A percentile compares a stretch with the other conserved stretches of the same genome.
These are phyloP conservation scores for Tricholomella constricta DNA, from an alignment of 768 basidiomycete species.

Conservation along the genomic window DNA sequence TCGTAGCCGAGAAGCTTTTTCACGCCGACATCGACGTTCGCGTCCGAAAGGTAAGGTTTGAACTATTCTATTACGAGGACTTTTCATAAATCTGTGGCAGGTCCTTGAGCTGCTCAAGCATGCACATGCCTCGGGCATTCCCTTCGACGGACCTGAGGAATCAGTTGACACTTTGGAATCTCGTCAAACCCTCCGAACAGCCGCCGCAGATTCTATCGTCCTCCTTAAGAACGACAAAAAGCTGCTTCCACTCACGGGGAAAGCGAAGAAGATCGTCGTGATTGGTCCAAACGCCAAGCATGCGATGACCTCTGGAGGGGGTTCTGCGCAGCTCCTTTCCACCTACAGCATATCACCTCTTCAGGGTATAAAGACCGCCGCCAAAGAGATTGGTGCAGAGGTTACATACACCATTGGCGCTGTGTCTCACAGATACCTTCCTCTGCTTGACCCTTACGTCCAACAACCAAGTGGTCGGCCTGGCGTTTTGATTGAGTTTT, in stretches of 20 bases:
- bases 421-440: slow-evolving; percentile 49
- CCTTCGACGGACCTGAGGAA: slow-evolving; percentile 53
- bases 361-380: slow-evolving; percentile 50
- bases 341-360: slow-evolving; percentile 59
- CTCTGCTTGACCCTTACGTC: slow-evolving; percentile 50
- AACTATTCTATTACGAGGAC: neutral
- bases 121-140: slow-evolving; percentile 53
- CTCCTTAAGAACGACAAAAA: slow-evolving; percentile 59
- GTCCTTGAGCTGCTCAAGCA: slow-evolving; percentile 49
- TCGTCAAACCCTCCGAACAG: slow-evolving; percentile 48
- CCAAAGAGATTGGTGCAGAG: slow-evolving; percentile 44
- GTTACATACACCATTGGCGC: slow-evolving; percentile 49
- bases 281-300: slow-evolving; percentile 65
- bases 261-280: slow-evolving; percentile 50
- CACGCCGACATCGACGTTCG: slow-evolving; percentile 42
- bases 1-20: slow-evolving; percentile 45
- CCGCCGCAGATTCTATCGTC: slow-evolving; percentile 57
- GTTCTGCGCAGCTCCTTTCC: slow-evolving; percentile 54
- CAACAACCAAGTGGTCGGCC: slow-evolving; percentile 34
- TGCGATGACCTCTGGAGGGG: slow-evolving; percentile 57
- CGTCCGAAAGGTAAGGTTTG: slow-evolving; percentile 34
- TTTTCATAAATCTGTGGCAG: slow-evolving; percentile 23
- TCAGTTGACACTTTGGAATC: slow-evolving; percentile 47
- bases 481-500: slow-evolving; percentile 46
- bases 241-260: slow-evolving; percentile 46